Conservation (phyloP, 306 rosid genomes). For the Boehmeria nivea region DNA sequence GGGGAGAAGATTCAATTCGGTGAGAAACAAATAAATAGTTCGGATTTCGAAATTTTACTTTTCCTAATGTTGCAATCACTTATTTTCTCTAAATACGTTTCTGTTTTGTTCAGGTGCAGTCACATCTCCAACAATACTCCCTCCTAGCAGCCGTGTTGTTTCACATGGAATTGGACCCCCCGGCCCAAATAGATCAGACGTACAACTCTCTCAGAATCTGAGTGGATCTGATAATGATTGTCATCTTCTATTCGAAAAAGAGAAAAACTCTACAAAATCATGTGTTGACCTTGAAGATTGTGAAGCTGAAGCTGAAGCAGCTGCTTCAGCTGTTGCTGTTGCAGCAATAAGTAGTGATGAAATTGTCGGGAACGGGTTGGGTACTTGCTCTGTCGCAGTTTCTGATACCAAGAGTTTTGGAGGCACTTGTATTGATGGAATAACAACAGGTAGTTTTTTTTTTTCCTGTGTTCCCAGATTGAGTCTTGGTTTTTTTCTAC, state of each 20-base stretch:
- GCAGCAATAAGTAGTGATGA: constrained; percentile 93
- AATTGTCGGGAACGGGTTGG: no score
- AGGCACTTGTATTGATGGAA: constrained; percentile 48
- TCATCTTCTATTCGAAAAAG: constrained; percentile 66
- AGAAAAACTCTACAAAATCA: constrained; percentile 50
- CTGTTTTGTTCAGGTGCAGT: constrained; percentile 66
- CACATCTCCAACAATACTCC: constrained; percentile 87
- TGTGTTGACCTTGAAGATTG: constrained; percentile 62
- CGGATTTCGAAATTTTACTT: neutral
- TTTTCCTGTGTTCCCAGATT: neutral
- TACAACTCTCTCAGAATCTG: constrained; percentile 54
- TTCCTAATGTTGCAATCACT: constrained; percentile 6
- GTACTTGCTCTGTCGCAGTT: constrained; percentile 50
- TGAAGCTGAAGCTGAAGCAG: constrained; percentile 93
- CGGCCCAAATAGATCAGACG: constrained; percentile 54
- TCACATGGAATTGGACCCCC: constrained; percentile 68
- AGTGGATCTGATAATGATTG: constrained; percentile 61
- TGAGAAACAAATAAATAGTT: constrained; percentile 31
- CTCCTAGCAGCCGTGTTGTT: constrained; percentile 46
- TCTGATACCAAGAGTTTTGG: constrained; percentile 55
- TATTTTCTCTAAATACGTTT: constrained; percentile 11
- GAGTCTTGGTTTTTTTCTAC: constrained; percentile 5
- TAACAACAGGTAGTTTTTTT: constrained; percentile 44
- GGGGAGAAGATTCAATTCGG: constrained; percentile 99
- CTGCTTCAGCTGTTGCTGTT: constrained; percentile 97